Conservation (phyloP, 1,284 basidiomycete genomes). For the Anthracocystis walkeri region DNA sequence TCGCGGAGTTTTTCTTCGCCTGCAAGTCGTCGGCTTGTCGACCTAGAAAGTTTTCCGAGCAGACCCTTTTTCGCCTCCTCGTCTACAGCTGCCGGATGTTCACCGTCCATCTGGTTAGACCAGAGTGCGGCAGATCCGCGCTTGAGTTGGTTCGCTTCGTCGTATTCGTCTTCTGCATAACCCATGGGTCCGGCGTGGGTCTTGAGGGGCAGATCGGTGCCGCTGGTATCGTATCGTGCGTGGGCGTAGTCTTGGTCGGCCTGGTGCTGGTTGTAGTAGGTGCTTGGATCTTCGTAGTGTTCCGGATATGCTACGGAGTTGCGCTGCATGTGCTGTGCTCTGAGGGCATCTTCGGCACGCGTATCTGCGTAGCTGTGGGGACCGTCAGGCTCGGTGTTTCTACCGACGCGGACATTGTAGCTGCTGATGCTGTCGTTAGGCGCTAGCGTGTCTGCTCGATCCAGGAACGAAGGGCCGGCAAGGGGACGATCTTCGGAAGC, state of each 20-base stretch:
- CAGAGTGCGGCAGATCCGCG: constrained; percentile 38
- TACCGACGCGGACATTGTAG: constrained; percentile 50
- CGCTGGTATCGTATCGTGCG: constrained; percentile 37
- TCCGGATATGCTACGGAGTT: constrained; percentile 10
- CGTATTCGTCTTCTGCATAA: constrained; percentile 65
- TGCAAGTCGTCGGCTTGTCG: constrained; percentile 12
- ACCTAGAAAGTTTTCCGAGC: constrained; percentile 35
- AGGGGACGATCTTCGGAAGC: constrained; percentile 25
- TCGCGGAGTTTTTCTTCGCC: constrained; percentile 55
- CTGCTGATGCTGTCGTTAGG: constrained; percentile 57
- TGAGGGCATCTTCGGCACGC: constrained; percentile 1
- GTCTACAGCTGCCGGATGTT: constrained; percentile 12
- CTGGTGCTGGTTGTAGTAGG: constrained; percentile 21
- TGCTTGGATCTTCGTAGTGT: constrained; percentile 20
- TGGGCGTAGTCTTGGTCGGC: constrained; percentile 18
- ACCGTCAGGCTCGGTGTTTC: constrained; percentile 27
- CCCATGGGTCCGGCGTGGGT: constrained; percentile 56
- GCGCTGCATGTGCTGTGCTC: constrained; percentile 14
- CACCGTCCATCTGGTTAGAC: constrained; percentile 34
- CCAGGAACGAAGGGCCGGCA: constrained; percentile 22
- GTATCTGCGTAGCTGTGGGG: constrained; percentile 9
- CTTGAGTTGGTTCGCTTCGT: constrained; percentile 58
- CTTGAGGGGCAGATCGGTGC: constrained; percentile 51
- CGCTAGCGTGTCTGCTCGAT: constrained; percentile 45
- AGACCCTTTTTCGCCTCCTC: constrained; percentile 44